A percentile compares a stretch with the other conserved stretches of the same genome.
Evolutionary conservation across 129 eudicot genomes (phyloP).

Genomic region (Lactuca saligna): DNA sequence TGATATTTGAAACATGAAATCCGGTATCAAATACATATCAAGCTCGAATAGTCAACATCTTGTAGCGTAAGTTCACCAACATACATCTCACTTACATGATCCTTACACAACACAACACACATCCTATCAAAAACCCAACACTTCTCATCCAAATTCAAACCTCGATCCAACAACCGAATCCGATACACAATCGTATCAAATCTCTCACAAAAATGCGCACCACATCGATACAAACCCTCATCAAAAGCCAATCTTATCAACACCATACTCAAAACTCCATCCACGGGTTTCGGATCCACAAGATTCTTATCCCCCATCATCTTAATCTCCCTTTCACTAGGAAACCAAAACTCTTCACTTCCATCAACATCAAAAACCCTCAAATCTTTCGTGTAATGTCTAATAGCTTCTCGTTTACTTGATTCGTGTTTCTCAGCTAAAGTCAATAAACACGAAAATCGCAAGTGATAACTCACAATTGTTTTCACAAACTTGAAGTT

Average conservation of each 20-base stretch:
- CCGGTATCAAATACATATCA: slow-evolving; percentile 24
- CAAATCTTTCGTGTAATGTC: slow-evolving; percentile 85
- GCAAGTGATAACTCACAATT: slow-evolving; percentile 69
- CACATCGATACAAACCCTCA: slow-evolving; percentile 54
- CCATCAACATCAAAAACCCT: slow-evolving; percentile 51
- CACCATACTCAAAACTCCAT: slow-evolving; percentile 59
- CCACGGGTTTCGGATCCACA: slow-evolving; percentile 79
- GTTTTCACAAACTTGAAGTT: slow-evolving; percentile 70
- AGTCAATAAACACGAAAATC: slow-evolving; percentile 87
- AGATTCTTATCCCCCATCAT: slow-evolving; percentile 79
- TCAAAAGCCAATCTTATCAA: slow-evolving; percentile 66
- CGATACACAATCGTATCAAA: slow-evolving; percentile 59
- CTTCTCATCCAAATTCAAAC: slow-evolving; percentile 36
- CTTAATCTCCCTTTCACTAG: slow-evolving; percentile 74
- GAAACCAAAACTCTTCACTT: slow-evolving; percentile 55
- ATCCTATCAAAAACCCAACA: slow-evolving; percentile 52
- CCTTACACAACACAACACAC: slow-evolving; percentile 68
- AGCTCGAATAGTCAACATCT: slow-evolving; percentile 56
- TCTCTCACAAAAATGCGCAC: slow-evolving; percentile 71
- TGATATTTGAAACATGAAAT: not conserved
- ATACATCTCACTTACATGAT: slow-evolving; percentile 62
- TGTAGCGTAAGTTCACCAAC: slow-evolving; percentile 69
- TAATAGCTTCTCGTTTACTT: slow-evolving; percentile 70
- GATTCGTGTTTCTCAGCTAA: slow-evolving; percentile 92
- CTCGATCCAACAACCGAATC: slow-evolving; percentile 53